Evolutionary conservation across 208 protist genomes (phyloP).

Genomic region (Naegleria lovaniensis): DNA sequence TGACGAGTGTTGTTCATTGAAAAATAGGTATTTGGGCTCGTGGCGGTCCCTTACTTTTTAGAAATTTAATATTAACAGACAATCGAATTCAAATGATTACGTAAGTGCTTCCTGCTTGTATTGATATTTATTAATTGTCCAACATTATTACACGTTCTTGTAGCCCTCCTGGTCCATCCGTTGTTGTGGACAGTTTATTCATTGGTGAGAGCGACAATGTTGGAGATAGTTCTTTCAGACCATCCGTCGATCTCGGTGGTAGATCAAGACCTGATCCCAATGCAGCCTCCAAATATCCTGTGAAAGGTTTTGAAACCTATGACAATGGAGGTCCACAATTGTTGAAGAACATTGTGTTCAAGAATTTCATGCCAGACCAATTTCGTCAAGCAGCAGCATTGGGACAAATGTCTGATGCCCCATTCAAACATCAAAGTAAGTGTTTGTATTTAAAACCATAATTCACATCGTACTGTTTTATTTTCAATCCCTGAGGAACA

Average conservation of each 20-base stretch:
- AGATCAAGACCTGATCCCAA: neutral
- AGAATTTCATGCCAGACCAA: neutral
- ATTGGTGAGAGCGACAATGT: neutral
- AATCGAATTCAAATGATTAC: neutral
- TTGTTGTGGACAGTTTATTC: neutral
- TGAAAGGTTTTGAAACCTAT: neutral
- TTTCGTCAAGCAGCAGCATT: neutral
- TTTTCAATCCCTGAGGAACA: no score
- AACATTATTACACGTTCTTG: no score
- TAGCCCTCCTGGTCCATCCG: neutral
- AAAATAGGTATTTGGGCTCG: neutral
- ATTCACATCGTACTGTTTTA: no score
- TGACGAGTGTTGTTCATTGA: no score
- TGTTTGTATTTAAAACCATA: no score
- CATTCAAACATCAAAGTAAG: conserved; percentile 3
- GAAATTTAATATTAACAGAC: neutral
- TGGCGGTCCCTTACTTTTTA: neutral
- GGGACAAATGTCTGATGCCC: neutral
- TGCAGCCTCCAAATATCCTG: neutral
- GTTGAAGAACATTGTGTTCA: neutral
- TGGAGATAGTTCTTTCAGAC: neutral
- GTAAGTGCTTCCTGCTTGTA: no score
- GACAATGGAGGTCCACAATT: conserved; percentile 6
- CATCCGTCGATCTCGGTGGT: neutral
- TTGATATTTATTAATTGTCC: no score